These are phyloP conservation scores for Aspergillus novoparasiticus DNA, from an alignment of 2,329 filamentous ascomycete genomes.

Conservation along the genomic window DNA sequence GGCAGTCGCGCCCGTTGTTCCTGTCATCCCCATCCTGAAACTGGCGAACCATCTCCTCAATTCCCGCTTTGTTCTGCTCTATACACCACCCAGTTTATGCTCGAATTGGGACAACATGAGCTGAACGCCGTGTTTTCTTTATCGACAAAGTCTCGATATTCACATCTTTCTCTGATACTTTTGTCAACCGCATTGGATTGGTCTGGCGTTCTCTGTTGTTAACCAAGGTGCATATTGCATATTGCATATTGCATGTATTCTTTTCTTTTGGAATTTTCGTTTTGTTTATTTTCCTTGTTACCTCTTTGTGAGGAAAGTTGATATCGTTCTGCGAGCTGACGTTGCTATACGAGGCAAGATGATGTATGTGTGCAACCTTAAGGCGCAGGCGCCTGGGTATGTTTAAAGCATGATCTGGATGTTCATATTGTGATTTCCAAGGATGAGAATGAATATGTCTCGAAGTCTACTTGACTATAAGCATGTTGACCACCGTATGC, in stretches of 20 bases:
- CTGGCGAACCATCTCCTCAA: constrained; percentile 98
- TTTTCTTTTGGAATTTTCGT: not conserved
- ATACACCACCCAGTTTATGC: constrained; percentile 98
- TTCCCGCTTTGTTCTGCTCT: constrained; percentile 97
- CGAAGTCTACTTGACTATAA: not conserved
- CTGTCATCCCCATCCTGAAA: constrained; percentile 97
- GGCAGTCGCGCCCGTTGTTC: constrained; percentile 88
- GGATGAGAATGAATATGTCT: not conserved
- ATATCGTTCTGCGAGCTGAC: not conserved
- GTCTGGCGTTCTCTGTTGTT: not conserved
- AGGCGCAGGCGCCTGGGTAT: constrained; percentile 3
- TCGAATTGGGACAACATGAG: constrained; percentile 98
- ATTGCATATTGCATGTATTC: not conserved
- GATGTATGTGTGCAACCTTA: not conserved
- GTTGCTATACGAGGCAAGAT: not conserved
- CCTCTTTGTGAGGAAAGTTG: not conserved
- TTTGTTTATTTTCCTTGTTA: not conserved
- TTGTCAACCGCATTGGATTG: not conserved
- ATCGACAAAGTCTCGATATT: not conserved
- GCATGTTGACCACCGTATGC: too few species aligned
- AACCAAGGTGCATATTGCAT: not conserved
- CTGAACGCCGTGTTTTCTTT: constrained; percentile 53
- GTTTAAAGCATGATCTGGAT: not conserved
- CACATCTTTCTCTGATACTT: not conserved
- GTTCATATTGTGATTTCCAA: not conserved